These are phyloP conservation scores for Curvularia hawaiiensis DNA, from an alignment of 2,329 filamentous ascomycete species.

Conservation along the genomic window DNA sequence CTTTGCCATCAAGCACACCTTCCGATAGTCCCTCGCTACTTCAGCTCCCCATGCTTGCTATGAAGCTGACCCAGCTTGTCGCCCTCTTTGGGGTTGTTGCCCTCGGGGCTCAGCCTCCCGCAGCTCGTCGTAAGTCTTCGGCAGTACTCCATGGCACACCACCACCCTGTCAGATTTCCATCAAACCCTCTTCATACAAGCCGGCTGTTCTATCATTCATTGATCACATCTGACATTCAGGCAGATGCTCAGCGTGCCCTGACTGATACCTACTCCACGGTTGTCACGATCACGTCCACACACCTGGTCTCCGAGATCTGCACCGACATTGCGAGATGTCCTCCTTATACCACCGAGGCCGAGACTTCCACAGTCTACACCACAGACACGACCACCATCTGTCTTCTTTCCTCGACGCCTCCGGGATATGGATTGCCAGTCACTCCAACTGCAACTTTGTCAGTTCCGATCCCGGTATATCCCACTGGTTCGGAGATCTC, in stretches of 20 bases:
- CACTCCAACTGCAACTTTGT: slow-evolving; percentile 9
- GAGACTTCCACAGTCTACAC: slow-evolving; percentile 47
- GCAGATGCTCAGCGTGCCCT: slow-evolving; percentile 21
- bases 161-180: not conserved
- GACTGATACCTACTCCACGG: slow-evolving; percentile 42
- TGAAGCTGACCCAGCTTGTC: slow-evolving; percentile 36
- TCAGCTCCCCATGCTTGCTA: slow-evolving; percentile 23
- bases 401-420: slow-evolving; percentile 35
- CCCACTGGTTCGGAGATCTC: slow-evolving; percentile 7
- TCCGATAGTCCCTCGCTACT: slow-evolving; percentile 17
- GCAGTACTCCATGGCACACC: not conserved
- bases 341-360: slow-evolving; percentile 40
- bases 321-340: slow-evolving; percentile 44
- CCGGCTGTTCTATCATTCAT: not conserved
- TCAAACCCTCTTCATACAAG: not conserved
- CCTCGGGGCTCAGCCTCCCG: slow-evolving; percentile 27
- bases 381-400: slow-evolving; percentile 51
- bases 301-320: slow-evolving; percentile 50
- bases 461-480: slow-evolving; percentile 12
- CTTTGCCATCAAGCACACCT: slow-evolving; percentile 21
- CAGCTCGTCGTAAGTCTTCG: slow-evolving; percentile 27
- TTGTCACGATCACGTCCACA: slow-evolving; percentile 47
- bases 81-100: slow-evolving; percentile 32
- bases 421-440: slow-evolving; percentile 18
- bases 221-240: slow-evolving; percentile 11